Evolutionary conservation across 139 green algal species (phyloP).

Genomic region (Micractinium sp.): DNA sequence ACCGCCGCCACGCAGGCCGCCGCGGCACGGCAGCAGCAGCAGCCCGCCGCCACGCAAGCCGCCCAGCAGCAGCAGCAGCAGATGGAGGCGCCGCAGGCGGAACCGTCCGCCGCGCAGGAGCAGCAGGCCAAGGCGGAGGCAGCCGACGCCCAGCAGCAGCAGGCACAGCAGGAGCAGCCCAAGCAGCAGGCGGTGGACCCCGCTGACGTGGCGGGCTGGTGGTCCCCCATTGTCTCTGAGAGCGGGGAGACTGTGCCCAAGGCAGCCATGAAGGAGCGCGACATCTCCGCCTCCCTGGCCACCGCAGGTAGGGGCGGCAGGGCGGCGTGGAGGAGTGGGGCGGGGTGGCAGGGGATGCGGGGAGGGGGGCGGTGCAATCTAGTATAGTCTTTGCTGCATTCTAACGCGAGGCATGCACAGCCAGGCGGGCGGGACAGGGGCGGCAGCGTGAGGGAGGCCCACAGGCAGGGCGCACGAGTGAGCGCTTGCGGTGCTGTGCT

Average conservation of each 20-base stretch:
- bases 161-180: neutral
- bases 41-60: neutral
- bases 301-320: neutral
- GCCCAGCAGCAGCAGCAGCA: constrained; percentile 1
- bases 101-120: neutral
- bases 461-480: too few relatives aligned
- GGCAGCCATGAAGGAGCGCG: neutral
- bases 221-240: constrained; percentile 6
- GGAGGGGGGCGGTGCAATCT: neutral
- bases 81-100: neutral
- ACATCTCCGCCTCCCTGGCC: constrained; percentile 32
- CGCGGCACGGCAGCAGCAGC: neutral
- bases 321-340: neutral
- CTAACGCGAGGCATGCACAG: too few relatives aligned
- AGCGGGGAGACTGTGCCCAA: constrained; percentile 19
- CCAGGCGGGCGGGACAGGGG: too few relatives aligned
- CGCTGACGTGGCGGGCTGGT: constrained; percentile 16
- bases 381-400: too few relatives aligned
- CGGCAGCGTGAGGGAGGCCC: too few relatives aligned
- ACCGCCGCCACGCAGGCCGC: neutral
- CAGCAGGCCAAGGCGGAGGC: neutral
- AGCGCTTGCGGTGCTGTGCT: neutral
- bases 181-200: neutral
- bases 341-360: neutral
- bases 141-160: constrained; percentile 8